Evolutionary conservation across 805 yeast genomes (phyloP), one percentile per base, ranked within the genome.

Genomic region (Limtongia smithiae): DNA sequence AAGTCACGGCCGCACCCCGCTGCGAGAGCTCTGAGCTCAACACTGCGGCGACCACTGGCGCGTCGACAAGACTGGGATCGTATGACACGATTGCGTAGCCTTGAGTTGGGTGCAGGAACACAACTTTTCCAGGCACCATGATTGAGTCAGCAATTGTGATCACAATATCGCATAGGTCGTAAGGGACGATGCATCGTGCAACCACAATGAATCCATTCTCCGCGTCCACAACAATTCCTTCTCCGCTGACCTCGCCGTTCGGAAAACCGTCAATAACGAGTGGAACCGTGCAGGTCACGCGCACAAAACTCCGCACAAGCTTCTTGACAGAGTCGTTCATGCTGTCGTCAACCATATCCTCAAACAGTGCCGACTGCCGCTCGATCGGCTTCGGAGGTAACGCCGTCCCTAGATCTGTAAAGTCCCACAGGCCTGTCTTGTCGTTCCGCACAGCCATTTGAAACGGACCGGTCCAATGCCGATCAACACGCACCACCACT

Each of bases 141-240:
- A 86, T 78, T 0, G 95, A 83, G 55, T 90, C 96, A 3, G 96
- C 95, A 62, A 90, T 79, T 2, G 90, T 81, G 18, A 90, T 75
- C 41, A 79, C 73, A 21, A 89, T 74, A 65, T 90, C 95, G 58
- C 82, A 74, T 58, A 83, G 66, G 41, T 85, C 95, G 68, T 88
- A 95, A 6, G 96, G 95, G 22, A 89, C 86, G 46, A 78, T 73
- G 50, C 81, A 74, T 52, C 96, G 75, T 2, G 95, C 84, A 1
- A 84, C 87, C 44, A 90, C 68, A 3, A 86, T 87, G 54, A 80
- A 82, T 1, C 97, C 97, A 51, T 78, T 77, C 43, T 72, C 78
- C 3, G 95, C 83, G 65, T 90, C 96, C 30, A 90, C 72, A 1
- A 90, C 81, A 25, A 90, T 77, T 48, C 96, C 97, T 57, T 85